phyloP scores from a whole-genome alignment of 1,139 yeast genomes.

The Nakaseomyces nivariensis region DNA sequence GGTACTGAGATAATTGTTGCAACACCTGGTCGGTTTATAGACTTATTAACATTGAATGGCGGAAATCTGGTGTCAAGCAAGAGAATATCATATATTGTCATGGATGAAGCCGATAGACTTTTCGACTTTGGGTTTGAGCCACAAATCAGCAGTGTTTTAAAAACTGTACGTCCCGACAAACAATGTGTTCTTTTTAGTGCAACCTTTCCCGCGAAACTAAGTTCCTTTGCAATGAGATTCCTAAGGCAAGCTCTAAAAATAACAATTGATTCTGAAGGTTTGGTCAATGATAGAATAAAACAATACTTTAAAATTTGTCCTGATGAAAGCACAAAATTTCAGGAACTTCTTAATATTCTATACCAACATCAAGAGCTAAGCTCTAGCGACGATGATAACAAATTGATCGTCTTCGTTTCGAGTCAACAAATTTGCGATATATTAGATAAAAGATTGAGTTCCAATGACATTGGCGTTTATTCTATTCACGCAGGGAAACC shows the following conservation, averaged over 20 bases:
- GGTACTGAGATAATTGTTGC: conserved; percentile 82
- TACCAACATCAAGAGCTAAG: conserved; percentile 30
- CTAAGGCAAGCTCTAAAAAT: conserved; percentile 62
- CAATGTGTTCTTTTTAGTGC: conserved; percentile 95
- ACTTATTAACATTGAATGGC: conserved; percentile 70
- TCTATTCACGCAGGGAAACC: conserved; percentile 92
- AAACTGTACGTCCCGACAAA: conserved; percentile 72
- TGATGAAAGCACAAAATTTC: conserved; percentile 43
- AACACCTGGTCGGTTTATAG: conserved; percentile 94
- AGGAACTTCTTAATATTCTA: conserved; percentile 43
- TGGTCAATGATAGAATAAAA: conserved; percentile 71
- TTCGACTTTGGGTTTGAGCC: conserved; percentile 98
- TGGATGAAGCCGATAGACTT: conserved; percentile 96
- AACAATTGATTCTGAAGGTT: conserved; percentile 71
- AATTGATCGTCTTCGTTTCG: conserved; percentile 75
- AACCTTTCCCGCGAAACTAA: conserved; percentile 80
- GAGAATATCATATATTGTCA: conserved; percentile 68
- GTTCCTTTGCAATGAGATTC: conserved; percentile 56
- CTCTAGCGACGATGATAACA: conserved; percentile 33
- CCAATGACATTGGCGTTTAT: conserved; percentile 48
- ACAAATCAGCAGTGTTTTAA: conserved; percentile 74
- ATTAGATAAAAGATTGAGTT: conserved; percentile 47
- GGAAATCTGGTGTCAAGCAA: conserved; percentile 66
- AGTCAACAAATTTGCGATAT: conserved; percentile 76
- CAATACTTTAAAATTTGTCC: conserved; percentile 60